Base-by-base conservation (phyloP, 2,329 filamentous ascomycete species). In the Pseudogymnoascus sp. region DNA sequence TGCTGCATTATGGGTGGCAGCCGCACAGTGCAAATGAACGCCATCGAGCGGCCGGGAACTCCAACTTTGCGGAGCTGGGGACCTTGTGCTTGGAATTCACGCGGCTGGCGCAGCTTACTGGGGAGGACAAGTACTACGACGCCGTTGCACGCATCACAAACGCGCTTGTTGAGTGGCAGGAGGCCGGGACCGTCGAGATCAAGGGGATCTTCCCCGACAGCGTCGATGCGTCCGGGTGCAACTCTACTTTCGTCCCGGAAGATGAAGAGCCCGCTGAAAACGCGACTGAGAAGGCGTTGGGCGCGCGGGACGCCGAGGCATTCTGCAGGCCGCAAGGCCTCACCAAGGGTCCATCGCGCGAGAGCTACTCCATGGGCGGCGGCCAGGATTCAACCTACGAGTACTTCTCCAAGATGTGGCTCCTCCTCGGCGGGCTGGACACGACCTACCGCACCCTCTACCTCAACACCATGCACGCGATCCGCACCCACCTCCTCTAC, bases 71-170 rank as follows among this genome's bases (percentile, higher is more conserved):
- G 21, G 57, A 59, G 24, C 57, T 59, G 2, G 92, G 88, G 1
- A 90, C 89, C 9, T 77, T 97, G 64, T 87, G 87, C 7, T 81
- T 97, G 78, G 92, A 97, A 72, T 96, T 97, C 72, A 96, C 91
- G 0, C 84, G 91, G 13, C 80, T 97, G 47, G 89, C 92, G 7
- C 92, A 97, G 73, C 78, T 97, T 65, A 96, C 92, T 0, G 84
- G 85, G 62, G 79, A 93, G 63, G 75, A 87, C 67, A 92, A 87
- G 71, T 97, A 95, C 75, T 97, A 95, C 71, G 92, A 96, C 75
- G 92, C 91, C 13, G 81, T 96, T 64, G 89, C 90, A 58, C 86
- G 92, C 63, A 89, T 97, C 68, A 95, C 90, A 15, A 80, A 96
- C 70, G 87, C 86, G 6, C 80, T 97, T 26, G 83, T 92, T 64